Evolutionary conservation across 495 filamentous ascomycete genomes (phyloP), one percentile per base, ranked within the genome.

Genomic region (Alectoria sarmentosa): DNA sequence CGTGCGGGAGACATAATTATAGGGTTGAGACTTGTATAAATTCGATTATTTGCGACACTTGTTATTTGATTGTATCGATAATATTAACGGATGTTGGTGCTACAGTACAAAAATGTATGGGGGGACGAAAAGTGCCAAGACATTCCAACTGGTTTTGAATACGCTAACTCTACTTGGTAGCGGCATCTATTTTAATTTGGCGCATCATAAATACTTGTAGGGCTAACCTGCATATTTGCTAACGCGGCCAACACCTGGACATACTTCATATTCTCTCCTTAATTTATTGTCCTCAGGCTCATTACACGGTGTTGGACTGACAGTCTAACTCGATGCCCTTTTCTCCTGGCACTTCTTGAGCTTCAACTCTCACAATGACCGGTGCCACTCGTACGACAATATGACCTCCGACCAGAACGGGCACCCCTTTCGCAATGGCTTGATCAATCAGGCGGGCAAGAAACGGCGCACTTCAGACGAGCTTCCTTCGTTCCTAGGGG

Each of bases 401-500:
- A 66, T 66, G 65, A 66, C 60, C 42, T 58, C 60, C 21, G 30
- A 58, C 42, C 60, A 62, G 44, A 38, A 62, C 42, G 56, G n/a
- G 44, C 52, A 63, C 21, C 26, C 48, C 30, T 59, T 63, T 15
- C 65, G 65, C 60, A 63, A 66, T 52, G 55, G 52, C 54, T 63
- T 66, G 60, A 66, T 66, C 41, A 58, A 49, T 4, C 49, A 63
- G 23, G 65, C 65, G 11, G 61, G 65, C 23, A 60, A 59, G 30
- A 69, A 69, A 17, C 59, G 67, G 17, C 67, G 67, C 19, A 61
- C 55, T 44, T 69, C 67, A 17, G 60, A 69, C 37, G 67, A 69
- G 13, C 23, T 66, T 13, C 59, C 67, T 56, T 39, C 59, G 1
- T 48, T 36, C 15, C 44, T 69, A 17, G 60, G 67, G 13, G 30